Conservation (phyloP, 257 asterid species). For the Eucommia ulmoides region DNA sequence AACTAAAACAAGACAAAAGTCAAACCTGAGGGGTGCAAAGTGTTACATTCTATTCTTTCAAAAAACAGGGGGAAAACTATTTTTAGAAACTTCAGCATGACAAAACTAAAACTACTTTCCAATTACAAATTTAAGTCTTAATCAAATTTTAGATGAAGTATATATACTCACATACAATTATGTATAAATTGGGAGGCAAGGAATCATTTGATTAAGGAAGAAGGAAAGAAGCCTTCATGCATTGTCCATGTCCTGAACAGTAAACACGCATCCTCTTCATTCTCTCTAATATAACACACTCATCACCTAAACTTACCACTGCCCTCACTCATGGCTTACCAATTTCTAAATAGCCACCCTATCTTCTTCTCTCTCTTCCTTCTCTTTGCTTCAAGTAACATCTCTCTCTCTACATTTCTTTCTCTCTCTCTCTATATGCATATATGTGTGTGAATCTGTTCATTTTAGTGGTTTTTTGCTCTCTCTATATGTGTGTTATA, state of each 20-base stretch:
- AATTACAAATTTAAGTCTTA: too few relatives aligned
- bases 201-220: conserved; percentile 36
- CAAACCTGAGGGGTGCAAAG: too few relatives aligned
- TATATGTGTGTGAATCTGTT: not conserved
- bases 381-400: conserved; percentile 32
- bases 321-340: not conserved
- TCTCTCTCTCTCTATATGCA: not conserved
- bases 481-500: not conserved
- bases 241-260: conserved; percentile 13
- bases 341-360: not conserved
- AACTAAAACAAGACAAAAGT: too few relatives aligned
- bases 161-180: too few relatives aligned
- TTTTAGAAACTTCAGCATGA: too few relatives aligned
- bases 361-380: conserved; percentile 15
- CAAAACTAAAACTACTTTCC: too few relatives aligned
- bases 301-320: not conserved
- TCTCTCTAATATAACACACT: not conserved
- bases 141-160: too few relatives aligned
- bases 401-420: not conserved
- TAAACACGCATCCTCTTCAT: conserved; percentile 54
- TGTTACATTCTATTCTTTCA: too few relatives aligned
- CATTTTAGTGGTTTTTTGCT: not conserved
- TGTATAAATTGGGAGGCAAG: too few relatives aligned
- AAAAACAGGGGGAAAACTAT: too few relatives aligned
- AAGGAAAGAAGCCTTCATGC: conserved; percentile 43